phyloP scores from a whole-genome alignment of 225 moss, liverwort and hornwort genomes.

The Bryoerythrophyllum caledonicum region DNA sequence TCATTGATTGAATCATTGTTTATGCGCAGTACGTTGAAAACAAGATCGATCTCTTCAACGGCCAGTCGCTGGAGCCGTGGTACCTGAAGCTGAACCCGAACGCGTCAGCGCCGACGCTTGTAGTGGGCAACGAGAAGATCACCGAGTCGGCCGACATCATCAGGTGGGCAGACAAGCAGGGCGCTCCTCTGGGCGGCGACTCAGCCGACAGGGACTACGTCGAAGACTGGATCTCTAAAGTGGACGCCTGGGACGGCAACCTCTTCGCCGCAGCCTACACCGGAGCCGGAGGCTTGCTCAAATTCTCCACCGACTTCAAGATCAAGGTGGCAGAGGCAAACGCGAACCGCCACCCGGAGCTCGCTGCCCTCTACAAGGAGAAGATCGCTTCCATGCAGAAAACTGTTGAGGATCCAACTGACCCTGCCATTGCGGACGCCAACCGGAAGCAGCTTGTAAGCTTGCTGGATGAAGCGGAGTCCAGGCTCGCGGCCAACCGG shows the following conservation, averaged over 20 bases:
- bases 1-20: not conserved
- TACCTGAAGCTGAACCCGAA: constrained; percentile 72
- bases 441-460: constrained; percentile 56
- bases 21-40: constrained; percentile 71
- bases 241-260: constrained; percentile 83
- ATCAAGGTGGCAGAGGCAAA: constrained; percentile 76
- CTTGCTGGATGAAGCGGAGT: constrained; percentile 74
- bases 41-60: constrained; percentile 72
- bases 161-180: constrained; percentile 78
- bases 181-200: constrained; percentile 72
- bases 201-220: constrained; percentile 64
- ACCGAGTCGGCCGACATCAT: constrained; percentile 70
- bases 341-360: constrained; percentile 63
- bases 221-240: constrained; percentile 66
- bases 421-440: constrained; percentile 27
- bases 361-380: constrained; percentile 54
- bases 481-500: constrained; percentile 37
- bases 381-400: constrained; percentile 49
- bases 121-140: constrained; percentile 50
- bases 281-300: constrained; percentile 26
- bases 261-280: constrained; percentile 54
- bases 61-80: constrained; percentile 75
- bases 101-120: constrained; percentile 56
- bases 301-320: constrained; percentile 47
- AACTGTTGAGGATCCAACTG: not conserved